A percentile compares a stretch with the other conserved stretches of the same genome.
These are phyloP conservation scores for Botrytis galanthina DNA, from an alignment of 2,329 filamentous ascomycete genomes.

Conservation along the genomic window DNA sequence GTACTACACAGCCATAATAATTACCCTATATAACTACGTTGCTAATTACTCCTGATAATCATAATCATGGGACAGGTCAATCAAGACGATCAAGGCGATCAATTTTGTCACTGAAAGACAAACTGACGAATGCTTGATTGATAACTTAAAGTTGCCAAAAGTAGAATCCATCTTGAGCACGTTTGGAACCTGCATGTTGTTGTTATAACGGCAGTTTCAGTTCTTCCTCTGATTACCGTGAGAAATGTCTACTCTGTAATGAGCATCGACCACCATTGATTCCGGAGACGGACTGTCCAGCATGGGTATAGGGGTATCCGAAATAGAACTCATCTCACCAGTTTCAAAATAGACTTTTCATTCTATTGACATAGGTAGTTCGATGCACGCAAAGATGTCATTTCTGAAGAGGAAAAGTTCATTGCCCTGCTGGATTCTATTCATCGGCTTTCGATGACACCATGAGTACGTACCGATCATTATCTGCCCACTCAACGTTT, in stretches of 20 bases:
- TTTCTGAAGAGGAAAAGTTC: background rate
- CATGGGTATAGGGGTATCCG: background rate
- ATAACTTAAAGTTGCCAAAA: background rate
- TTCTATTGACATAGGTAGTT: background rate
- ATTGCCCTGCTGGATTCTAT: background rate
- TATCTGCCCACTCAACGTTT: background rate
- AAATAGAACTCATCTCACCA: constrained; percentile 1
- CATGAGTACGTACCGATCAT: background rate
- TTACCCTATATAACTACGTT: background rate
- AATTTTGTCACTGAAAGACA: background rate
- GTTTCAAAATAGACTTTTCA: constrained; percentile 11
- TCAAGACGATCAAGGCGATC: background rate
- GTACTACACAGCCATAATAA: background rate
- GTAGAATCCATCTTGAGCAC: background rate
- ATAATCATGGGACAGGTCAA: background rate
- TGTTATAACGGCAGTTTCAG: constrained; percentile 5
- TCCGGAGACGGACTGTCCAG: background rate
- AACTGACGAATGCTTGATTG: background rate
- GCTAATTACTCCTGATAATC: constrained; percentile 1
- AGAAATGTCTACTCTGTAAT: background rate
- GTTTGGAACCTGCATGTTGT: background rate
- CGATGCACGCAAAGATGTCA: background rate
- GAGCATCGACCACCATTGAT: background rate
- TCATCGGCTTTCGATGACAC: background rate
- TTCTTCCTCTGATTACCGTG: background rate